Conservation (phyloP, 495 filamentous ascomycete species). For the Ramalina intermedia region DNA sequence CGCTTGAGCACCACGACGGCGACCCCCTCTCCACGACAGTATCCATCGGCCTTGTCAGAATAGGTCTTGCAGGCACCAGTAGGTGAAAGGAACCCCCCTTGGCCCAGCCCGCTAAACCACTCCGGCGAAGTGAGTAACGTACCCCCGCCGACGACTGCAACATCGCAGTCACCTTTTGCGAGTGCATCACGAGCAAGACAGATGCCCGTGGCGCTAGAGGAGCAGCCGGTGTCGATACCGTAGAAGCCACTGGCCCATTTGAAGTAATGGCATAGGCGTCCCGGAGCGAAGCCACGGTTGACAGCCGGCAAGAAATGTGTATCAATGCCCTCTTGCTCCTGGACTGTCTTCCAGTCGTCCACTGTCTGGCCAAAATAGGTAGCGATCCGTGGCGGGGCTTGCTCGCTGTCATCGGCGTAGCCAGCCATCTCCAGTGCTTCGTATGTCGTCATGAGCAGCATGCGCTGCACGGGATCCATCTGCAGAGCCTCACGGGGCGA, state of each 20-base stretch:
- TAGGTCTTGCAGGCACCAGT: constrained; percentile 51
- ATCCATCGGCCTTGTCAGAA: constrained; percentile 52
- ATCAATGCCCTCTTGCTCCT: constrained; percentile 56
- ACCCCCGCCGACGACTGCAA: constrained; percentile 66
- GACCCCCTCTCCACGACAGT: constrained; percentile 41
- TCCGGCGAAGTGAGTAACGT: constrained; percentile 66
- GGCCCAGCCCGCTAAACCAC: constrained; percentile 57
- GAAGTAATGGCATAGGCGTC: constrained; percentile 16
- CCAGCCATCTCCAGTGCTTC: constrained; percentile 30
- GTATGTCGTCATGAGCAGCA: constrained; percentile 51
- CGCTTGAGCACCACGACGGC: constrained; percentile 29
- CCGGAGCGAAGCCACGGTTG: constrained; percentile 58
- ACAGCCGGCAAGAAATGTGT: constrained; percentile 69
- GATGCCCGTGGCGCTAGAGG: constrained; percentile 38
- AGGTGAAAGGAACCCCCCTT: constrained; percentile 56
- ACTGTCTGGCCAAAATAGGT: constrained; percentile 68
- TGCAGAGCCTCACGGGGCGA: constrained; percentile 32
- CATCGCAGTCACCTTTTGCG: constrained; percentile 59
- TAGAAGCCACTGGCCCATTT: constrained; percentile 47
- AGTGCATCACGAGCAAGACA: constrained; percentile 45
- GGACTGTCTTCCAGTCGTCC: constrained; percentile 67
- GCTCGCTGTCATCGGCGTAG: constrained; percentile 19
- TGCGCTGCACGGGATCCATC: constrained; percentile 76
- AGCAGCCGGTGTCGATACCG: constrained; percentile 65
- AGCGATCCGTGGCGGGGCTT: constrained; percentile 43